Base-by-base conservation (phyloP, 2,329 filamentous ascomycete species). In the Aspergillus terreus region DNA sequence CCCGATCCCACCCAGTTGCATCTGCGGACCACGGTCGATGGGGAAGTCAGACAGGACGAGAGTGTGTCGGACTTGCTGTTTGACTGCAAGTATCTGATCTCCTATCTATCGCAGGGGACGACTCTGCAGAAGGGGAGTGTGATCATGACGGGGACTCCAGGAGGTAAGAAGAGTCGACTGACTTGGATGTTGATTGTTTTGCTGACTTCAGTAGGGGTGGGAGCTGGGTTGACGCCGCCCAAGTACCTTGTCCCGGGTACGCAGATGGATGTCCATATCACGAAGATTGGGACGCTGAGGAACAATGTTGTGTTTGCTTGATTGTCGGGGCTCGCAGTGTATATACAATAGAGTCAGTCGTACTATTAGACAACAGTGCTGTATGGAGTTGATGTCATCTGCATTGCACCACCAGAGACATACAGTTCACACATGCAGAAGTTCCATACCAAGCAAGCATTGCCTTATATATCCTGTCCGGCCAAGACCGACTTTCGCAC, bases 11-110 rank as follows among this genome's bases (percentile, higher is more conserved):
- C 60, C 1, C 58, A 63, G 14, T 64, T 83, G 41, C 61, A 65
- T 0, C 58, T 83, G 6, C 68, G 63, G 48, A 82, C 78, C 0
- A 63, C 66, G 1, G 66, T 82, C 0, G 75, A 82, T 54, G 77
- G 75, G 0, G 72, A 79, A 40, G 36, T 75, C 2, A 66, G 77
- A 10, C 80, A 83, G 60, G 66, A 73, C 3, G 64, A 67, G 17
- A 50, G 52, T 4, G 62, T 74, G 2, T 58, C 56, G 0, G 76
- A 80, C 55, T 57, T 80, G n/a, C 61, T 79, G 2, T 80, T 80
- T 56, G 71, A 71, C 5, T 70, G 71, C 17, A 61, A 65, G 3
- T 42, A 42, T 21, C 40, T 42, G 11, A 68, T 77, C 0, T 61
- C 64, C 1, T 76, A 72, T 58, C 65, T 73, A 11, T 71, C 67